Evolutionary conservation across 768 basidiomycete species (phyloP).

Genomic region (Dacryopinax spathularia): DNA sequence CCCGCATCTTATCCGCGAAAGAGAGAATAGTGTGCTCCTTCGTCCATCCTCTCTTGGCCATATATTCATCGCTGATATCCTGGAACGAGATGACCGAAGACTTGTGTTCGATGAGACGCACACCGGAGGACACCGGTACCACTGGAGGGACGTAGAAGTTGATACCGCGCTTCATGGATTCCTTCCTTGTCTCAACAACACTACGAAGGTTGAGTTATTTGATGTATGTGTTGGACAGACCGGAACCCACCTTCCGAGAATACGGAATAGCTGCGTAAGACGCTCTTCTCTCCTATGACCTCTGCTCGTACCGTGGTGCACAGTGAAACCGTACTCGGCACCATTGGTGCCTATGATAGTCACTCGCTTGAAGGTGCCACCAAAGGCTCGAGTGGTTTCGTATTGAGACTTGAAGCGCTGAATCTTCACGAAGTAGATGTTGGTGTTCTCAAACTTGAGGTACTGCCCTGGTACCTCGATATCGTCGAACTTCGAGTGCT

Average conservation of each 20-base stretch:
- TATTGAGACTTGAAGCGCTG: conserved; percentile 81
- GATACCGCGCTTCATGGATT: conserved; percentile 81
- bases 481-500: conserved; percentile 92
- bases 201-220: conserved; percentile 28
- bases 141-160: conserved; percentile 82
- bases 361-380: conserved; percentile 78
- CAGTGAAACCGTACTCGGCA: conserved; percentile 75
- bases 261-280: conserved; percentile 82
- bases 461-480: conserved; percentile 99
- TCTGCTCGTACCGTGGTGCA: conserved; percentile 74
- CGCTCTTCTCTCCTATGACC: conserved; percentile 85
- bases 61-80: conserved; percentile 88
- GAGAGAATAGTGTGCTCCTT: conserved; percentile 80
- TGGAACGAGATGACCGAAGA: conserved; percentile 79
- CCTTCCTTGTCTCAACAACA: conserved; percentile 73
- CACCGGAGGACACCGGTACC: conserved; percentile 58
- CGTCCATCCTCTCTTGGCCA: conserved; percentile 54
- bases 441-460: conserved; percentile 89
- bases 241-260: conserved; percentile 65
- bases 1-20: conserved; percentile 65
- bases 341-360: conserved; percentile 84
- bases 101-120: conserved; percentile 83
- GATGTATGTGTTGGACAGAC: conserved; percentile 5
- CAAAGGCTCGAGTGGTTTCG: conserved; percentile 77
- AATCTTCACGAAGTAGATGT: conserved; percentile 79